Percentiles rank a stretch among this genome's conserved stretches.
These are phyloP conservation scores for Blakeslea trispora DNA, from an alignment of 371 early-diverging fungal species.

Conservation along the genomic window DNA sequence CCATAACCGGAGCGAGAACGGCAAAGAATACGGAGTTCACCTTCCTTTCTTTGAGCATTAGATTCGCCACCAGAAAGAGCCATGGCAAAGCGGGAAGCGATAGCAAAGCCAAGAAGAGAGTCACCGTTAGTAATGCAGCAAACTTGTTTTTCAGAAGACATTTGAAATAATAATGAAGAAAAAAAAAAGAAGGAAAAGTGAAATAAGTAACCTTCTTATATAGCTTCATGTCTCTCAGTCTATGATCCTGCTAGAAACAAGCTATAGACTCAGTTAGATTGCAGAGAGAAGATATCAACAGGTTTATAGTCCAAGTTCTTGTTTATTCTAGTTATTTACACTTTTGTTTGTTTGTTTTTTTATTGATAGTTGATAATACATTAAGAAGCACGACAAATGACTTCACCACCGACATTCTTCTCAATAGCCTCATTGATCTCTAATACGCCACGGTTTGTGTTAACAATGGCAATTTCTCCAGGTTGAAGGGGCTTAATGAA, in stretches of 20 bases:
- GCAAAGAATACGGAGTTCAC: constrained; percentile 34
- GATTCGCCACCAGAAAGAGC: constrained; percentile 11
- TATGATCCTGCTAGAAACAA: not conserved
- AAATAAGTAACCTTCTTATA: not conserved
- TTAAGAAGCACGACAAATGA: constrained; percentile 77
- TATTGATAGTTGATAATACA: not conserved
- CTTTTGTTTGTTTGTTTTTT: not conserved
- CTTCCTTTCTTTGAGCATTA: not conserved
- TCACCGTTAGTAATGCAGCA: constrained; percentile 43
- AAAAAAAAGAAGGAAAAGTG: constrained; percentile 7
- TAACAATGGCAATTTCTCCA: constrained; percentile 90
- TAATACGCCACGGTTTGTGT: constrained; percentile 87
- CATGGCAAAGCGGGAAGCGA: constrained; percentile 34
- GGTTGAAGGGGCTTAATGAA: constrained; percentile 81
- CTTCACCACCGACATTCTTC: constrained; percentile 85
- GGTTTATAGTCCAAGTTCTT: not conserved
- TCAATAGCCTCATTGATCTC: constrained; percentile 90
- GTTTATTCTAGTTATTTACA: not conserved
- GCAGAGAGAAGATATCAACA: no score
- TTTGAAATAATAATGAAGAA: constrained; percentile 6
- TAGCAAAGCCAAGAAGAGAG: constrained; percentile 35
- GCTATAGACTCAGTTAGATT: not conserved
- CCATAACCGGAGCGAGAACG: constrained; percentile 19
- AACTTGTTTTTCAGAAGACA: constrained; percentile 27
- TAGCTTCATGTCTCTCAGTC: not conserved